Percentiles rank a stretch among this genome's conserved stretches.
These are phyloP conservation scores for Euclidium syriacum DNA, from an alignment of 345 rosid species.

Conservation along the genomic window DNA sequence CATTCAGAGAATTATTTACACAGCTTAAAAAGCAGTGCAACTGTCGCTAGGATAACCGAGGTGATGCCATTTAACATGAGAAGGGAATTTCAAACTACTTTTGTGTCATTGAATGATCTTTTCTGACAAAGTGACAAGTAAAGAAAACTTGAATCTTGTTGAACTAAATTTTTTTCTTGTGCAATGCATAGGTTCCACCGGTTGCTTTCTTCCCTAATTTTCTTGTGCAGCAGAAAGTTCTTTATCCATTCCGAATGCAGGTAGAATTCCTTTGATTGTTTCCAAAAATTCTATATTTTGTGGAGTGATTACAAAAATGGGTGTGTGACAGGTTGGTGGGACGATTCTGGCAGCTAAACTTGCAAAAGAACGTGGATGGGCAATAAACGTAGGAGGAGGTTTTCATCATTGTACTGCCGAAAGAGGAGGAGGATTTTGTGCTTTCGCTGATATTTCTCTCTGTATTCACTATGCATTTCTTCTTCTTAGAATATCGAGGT, in stretches of 20 bases:
- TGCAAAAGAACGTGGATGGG: conserved; percentile 89
- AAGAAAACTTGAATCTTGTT: background rate
- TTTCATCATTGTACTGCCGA: conserved; percentile 89
- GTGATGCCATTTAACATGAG: conserved; percentile 28
- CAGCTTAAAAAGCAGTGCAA: conserved; percentile 68
- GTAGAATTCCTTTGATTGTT: conserved; percentile 31
- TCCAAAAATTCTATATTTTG: background rate
- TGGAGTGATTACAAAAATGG: background rate
- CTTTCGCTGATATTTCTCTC: conserved; percentile 85
- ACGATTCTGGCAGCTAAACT: conserved; percentile 86
- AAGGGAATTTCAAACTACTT: background rate
- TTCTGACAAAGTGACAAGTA: background rate
- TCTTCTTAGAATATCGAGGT: conserved; percentile 67
- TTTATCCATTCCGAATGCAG: conserved; percentile 79
- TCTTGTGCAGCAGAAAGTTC: conserved; percentile 75
- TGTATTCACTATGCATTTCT: conserved; percentile 78
- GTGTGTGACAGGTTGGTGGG: conserved; percentile 71
- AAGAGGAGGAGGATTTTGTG: conserved; percentile 91
- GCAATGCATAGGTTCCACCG: conserved; percentile 68
- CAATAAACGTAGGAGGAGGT: conserved; percentile 94
- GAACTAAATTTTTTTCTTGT: background rate
- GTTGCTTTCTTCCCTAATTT: conserved; percentile 71
- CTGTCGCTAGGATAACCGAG: conserved; percentile 78
- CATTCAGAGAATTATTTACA: conserved; percentile 71
- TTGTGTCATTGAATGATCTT: background rate